Percentiles rank a stretch among this genome's conserved stretches.
phyloP scores from a whole-genome alignment of 2,329 filamentous ascomycete genomes.

The Scedosporium dehoogii region DNA sequence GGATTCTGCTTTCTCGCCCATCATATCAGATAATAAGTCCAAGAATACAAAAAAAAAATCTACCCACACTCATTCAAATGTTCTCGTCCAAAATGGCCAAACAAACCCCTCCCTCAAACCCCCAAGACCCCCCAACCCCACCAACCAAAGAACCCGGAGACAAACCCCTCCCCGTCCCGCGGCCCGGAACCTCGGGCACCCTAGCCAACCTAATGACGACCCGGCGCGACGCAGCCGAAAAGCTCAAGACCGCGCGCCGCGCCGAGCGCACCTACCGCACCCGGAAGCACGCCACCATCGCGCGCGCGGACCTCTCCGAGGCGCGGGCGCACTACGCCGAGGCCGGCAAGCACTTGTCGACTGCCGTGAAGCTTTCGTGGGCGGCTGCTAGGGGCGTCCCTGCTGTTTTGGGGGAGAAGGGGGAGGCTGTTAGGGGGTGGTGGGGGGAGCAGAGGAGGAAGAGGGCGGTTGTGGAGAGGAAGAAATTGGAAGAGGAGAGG shows the following conservation, averaged over 20 bases:
- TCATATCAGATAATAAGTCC: background rate
- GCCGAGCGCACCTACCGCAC: conserved; percentile 31
- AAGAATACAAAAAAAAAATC: background rate
- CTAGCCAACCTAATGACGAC: conserved; percentile 29
- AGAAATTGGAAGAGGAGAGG: conserved; percentile 17
- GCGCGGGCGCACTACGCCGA: conserved; percentile 28
- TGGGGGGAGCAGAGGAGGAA: conserved; percentile 19
- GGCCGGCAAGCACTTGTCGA: conserved; percentile 24
- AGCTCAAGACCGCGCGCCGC: conserved; percentile 25
- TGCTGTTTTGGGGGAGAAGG: conserved; percentile 26
- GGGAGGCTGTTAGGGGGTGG: conserved; percentile 19
- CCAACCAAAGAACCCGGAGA: background rate
- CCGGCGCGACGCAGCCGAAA: conserved; percentile 25
- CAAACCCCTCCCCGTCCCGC: conserved; percentile 7
- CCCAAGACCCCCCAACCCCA: background rate
- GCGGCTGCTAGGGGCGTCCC: conserved; percentile 21
- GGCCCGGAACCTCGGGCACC: conserved; percentile 33
- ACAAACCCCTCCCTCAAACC: background rate
- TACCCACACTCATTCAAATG: background rate
- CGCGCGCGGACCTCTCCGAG: conserved; percentile 25
- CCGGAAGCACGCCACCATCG: conserved; percentile 28
- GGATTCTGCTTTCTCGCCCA: conserved; percentile 1
- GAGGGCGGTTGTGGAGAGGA: conserved; percentile 13
- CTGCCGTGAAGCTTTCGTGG: conserved; percentile 21
- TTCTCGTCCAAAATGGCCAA: conserved; percentile 7